Conservation (phyloP, 495 filamentous ascomycete species). For the Xylaria acuta region DNA sequence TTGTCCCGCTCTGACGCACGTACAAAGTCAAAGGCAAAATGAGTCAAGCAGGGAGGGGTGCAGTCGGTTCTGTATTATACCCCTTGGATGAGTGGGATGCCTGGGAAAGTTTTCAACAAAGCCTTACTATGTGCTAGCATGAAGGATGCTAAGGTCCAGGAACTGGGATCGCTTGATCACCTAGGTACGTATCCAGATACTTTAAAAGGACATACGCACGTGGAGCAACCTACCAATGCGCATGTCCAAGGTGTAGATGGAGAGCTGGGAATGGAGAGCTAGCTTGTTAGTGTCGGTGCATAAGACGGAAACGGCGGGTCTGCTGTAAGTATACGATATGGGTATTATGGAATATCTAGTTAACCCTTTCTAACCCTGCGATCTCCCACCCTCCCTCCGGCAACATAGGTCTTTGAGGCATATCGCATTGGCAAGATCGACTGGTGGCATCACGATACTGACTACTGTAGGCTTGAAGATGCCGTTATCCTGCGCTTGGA, state of each 20-base stretch:
- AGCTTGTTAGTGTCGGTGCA: conserved; percentile 11
- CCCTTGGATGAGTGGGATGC: conserved; percentile 2
- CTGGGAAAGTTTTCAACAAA: conserved; percentile 9
- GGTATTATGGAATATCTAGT: not conserved
- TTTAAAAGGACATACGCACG: not conserved
- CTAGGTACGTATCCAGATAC: not conserved
- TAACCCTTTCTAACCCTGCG: not conserved
- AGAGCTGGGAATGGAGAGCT: conserved; percentile 5
- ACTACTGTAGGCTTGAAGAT: not conserved
- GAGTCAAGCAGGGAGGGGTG: conserved; percentile 8
- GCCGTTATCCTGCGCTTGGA: not conserved
- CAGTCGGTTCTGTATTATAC: conserved; percentile 18
- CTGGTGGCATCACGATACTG: not conserved
- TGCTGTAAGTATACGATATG: not conserved
- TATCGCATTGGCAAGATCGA: not conserved
- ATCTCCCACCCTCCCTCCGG: not conserved
- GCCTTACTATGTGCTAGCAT: not conserved
- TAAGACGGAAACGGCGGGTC: conserved; percentile 15
- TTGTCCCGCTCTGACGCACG: not conserved
- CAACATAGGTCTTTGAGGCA: not conserved
- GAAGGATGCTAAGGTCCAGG: not conserved
- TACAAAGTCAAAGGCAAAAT: conserved; percentile 6
- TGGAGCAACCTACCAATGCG: not conserved
- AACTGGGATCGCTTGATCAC: conserved; percentile 1
- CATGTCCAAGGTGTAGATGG: not conserved